Evolutionary conservation across 1,284 basidiomycete species (phyloP).

Genomic region (Jaminaea rosea): DNA sequence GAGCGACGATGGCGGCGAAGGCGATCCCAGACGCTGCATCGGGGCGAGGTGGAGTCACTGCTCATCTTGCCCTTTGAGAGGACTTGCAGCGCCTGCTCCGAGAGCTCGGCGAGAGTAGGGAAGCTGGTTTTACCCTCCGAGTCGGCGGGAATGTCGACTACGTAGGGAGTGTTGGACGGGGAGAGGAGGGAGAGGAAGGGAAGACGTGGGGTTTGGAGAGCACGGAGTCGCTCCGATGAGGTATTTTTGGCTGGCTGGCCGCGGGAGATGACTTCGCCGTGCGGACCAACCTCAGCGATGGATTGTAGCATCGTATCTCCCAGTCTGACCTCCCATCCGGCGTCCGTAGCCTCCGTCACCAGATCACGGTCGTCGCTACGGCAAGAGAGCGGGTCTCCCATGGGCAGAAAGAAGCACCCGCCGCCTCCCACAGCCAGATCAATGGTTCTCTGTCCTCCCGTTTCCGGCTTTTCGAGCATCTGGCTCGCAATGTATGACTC

Average conservation of each 20-base stretch:
- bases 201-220: conserved; percentile 7
- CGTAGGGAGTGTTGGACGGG: conserved; percentile 40
- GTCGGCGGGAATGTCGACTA: conserved; percentile 24
- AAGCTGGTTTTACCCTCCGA: neutral
- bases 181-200: conserved; percentile 28
- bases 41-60: too few species aligned
- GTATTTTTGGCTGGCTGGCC: conserved; percentile 3
- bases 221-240: conserved; percentile 14
- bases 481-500: conserved; percentile 21
- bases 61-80: conserved; percentile 9
- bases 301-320: too few species aligned
- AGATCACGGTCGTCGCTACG: conserved; percentile 44
- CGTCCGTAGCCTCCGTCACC: conserved; percentile 20
- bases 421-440: conserved; percentile 49
- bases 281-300: neutral
- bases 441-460: conserved; percentile 9
- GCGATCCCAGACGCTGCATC: too few species aligned
- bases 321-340: conserved; percentile 29
- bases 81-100: conserved; percentile 19
- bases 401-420: conserved; percentile 46
- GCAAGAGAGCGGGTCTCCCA: conserved; percentile 29
- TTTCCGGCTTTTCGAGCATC: conserved; percentile 3
- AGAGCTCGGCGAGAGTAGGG: conserved; percentile 18
- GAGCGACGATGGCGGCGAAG: too few species aligned
- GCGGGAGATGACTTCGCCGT: conserved; percentile 4